Evolutionary conservation across 2,329 filamentous ascomycete species (phyloP), one percentile per base, ranked within the genome.

Genomic region (Xylaria sp.): DNA sequence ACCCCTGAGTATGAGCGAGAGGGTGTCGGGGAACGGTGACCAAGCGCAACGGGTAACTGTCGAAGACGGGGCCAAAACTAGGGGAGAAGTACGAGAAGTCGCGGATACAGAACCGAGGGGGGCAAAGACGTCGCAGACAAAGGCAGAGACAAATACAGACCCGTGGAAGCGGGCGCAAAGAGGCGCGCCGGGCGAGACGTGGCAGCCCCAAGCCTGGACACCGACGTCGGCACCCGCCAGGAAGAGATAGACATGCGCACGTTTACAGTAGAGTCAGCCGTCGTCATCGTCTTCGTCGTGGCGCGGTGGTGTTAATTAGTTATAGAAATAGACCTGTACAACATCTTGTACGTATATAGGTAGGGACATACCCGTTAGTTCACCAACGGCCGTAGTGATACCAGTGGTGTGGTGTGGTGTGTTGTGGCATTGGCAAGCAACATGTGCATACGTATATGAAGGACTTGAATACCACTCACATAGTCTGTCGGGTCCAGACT

Each of bases 131-230:
- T 65, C 74, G 55, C 47, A 70, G 16, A 65, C 69, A 37, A 69
- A 72, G 48, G 63, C 69, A 16, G 16, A 40, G 35, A 13, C 9
- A 10, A 69, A 80, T 1, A 84, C 90, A 75, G 84, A 90, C 75
- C 89, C 90, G 2, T 92, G 90, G 89, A 86, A 85, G 35, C 84
- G 82, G 71, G 82, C 84, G 23, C 75, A 78, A n/a, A 82, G 81
- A n/a, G 63, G 70, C n/a, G 84, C 83, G 0, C 87, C 89, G 0
- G 84, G 89, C 63, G 89, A 92, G 76, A 83, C 80, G n/a, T 92
- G 90, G 89, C 88, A 92, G 78, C 91, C 91, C 0, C 77, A 87
- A 57, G 81, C 88, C 2, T 93, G 91, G 91, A 81, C 78, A 5
- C 88, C 88, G 3, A 81, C 78, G 5, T 88, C 88, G 4, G 78